Evolutionary conservation across 768 basidiomycete species (phyloP).

Genomic region (Gymnopilus dilepis): DNA sequence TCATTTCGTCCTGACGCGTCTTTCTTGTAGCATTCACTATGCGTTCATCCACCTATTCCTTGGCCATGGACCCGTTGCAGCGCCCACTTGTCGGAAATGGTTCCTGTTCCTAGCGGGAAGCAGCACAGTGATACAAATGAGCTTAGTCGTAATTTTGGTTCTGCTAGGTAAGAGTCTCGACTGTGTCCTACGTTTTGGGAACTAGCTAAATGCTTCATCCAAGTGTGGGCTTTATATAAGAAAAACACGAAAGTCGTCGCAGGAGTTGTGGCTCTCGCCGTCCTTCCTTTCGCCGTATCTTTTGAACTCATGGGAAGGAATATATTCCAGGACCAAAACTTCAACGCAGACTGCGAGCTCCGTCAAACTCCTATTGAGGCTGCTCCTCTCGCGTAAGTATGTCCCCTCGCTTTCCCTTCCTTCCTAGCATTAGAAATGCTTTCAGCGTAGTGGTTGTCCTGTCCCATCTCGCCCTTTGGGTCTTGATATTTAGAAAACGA

Average conservation of each 20-base stretch:
- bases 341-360: slow-evolving; percentile 13
- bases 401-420: background rate
- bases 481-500: slow-evolving; percentile 12
- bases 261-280: background rate
- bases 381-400: slow-evolving; percentile 11
- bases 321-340: background rate
- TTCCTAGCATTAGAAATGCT: background rate
- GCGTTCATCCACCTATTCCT: slow-evolving; percentile 12
- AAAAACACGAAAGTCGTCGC: slow-evolving; percentile 4
- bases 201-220: background rate
- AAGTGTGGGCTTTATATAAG: slow-evolving; percentile 19
- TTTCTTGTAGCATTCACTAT: slow-evolving; percentile 7
- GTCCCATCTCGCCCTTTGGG: slow-evolving; percentile 13
- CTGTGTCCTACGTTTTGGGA: too few relatives aligned
- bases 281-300: slow-evolving; percentile 1
- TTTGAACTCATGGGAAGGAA: background rate
- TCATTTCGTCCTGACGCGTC: background rate
- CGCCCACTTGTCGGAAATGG: slow-evolving; percentile 6
- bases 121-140: background rate
- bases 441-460: slow-evolving; percentile 1
- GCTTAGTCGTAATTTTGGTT: slow-evolving; percentile 6
- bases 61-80: slow-evolving; percentile 3
- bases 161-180: slow-evolving; percentile 16
- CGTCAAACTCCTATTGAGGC: slow-evolving; percentile 8
- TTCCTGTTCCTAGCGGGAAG: slow-evolving; percentile 7